Evolutionary conservation across 2,329 filamentous ascomycete genomes (phyloP), one percentile per base, ranked within the genome.

Genomic region (Diplodia mutila): DNA sequence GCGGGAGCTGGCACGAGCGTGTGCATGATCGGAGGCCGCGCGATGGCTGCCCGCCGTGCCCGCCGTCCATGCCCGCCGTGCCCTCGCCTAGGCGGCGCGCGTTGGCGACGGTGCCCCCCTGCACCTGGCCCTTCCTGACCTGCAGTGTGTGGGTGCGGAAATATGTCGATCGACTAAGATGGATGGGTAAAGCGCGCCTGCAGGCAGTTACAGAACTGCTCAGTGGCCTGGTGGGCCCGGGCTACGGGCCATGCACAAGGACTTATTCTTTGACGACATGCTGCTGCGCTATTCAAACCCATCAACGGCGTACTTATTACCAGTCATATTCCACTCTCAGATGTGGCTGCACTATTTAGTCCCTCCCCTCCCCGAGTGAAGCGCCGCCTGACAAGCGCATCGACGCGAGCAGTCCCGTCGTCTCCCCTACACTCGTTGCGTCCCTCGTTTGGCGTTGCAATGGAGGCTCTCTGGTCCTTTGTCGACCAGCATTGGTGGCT

Each of bases 241-340:
- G 59, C 57, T 49, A 61, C 65, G 65, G 55, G 55, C 65, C 51
- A 67, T 67, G 66, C 66, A 54, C 57, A 61, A 67, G 59, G 42
- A 63, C 59, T 67, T 67, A 67, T 67, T 67, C 66, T 67, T 67
- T 59, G 55, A 67, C 66, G 49, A 63, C 66, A 67, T 67, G 55
- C 57, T 66, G 64, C 64, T 67, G 66, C 66, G 54, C 65, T 67
- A 67, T 67, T 67, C 59, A 63, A 63, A 49, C 59, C 59, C 59
- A 63, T 63, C 59, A 63, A 63, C 59, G 59, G 59, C 59, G 59
- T 63, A 63, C 59, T 63, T 63, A 63, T 63, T 63, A 63, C 59
- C 59, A 63, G 59, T 63, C 59, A 63, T 63, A 65, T 54, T 65
- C 53, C 65, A 67, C 65, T 57, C 65, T 34, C 53, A 51, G 49